These are phyloP conservation scores for Amyloporia xantha DNA, from an alignment of 768 basidiomycete genomes.

Conservation along the genomic window DNA sequence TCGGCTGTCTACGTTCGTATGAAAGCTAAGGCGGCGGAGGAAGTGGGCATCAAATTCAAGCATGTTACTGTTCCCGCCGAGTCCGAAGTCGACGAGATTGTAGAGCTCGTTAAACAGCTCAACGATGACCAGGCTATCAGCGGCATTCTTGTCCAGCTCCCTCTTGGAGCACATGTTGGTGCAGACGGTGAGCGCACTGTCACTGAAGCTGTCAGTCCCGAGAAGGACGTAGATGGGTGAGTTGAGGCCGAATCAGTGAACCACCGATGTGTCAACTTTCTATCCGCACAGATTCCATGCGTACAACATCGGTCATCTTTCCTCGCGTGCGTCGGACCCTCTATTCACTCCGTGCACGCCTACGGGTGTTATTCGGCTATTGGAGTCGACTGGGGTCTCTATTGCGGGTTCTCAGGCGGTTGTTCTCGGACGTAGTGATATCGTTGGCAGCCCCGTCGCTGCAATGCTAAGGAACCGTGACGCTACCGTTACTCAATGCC, in stretches of 20 bases:
- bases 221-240: constrained; percentile 96
- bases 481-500: constrained; percentile 97
- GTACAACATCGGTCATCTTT: constrained; percentile 94
- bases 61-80: constrained; percentile 71
- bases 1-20: constrained; percentile 92
- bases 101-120: constrained; percentile 70
- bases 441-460: constrained; percentile 93
- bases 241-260: constrained; percentile 19
- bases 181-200: constrained; percentile 81
- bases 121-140: constrained; percentile 78
- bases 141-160: constrained; percentile 94
- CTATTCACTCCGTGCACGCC: constrained; percentile 95
- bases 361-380: constrained; percentile 81
- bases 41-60: constrained; percentile 84
- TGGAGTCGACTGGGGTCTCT: constrained; percentile 78
- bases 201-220: constrained; percentile 89
- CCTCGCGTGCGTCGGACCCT: constrained; percentile 83
- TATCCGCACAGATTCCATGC: constrained; percentile 75
- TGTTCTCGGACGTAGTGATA: constrained; percentile 94
- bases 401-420: constrained; percentile 80
- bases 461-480: constrained; percentile 85
- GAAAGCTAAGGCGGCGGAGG: constrained; percentile 94
- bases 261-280: neutral
- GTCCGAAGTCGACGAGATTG: constrained; percentile 66
- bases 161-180: constrained; percentile 77